phyloP scores from a whole-genome alignment of 2,329 filamentous ascomycete species.

The Phialophora verrucosa region DNA sequence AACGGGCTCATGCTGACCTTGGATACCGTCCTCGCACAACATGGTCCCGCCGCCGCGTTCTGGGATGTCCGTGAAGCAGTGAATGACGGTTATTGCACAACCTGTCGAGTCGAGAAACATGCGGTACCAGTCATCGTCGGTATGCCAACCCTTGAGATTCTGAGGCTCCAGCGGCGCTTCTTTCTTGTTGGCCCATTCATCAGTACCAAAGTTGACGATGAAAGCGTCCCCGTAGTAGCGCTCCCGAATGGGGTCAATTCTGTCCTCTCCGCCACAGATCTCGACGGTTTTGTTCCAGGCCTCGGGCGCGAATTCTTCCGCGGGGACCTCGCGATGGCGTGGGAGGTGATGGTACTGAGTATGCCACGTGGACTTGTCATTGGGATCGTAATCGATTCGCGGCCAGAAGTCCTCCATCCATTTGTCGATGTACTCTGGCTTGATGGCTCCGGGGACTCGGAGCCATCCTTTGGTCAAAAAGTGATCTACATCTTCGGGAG shows the following conservation, averaged over 20 bases:
- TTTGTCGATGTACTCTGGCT: conserved; percentile 16
- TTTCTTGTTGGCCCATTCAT: conserved; percentile 8
- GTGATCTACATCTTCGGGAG: conserved; percentile 11
- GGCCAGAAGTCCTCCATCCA: conserved; percentile 17
- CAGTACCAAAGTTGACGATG: conserved; percentile 17
- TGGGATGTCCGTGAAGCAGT: conserved; percentile 18
- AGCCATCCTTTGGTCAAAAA: conserved; percentile 18
- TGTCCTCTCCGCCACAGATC: conserved; percentile 12
- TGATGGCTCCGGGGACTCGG: conserved; percentile 9
- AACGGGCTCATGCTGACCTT: conserved; percentile 4
- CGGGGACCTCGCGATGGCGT: conserved; percentile 15
- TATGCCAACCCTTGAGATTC: conserved; percentile 17
- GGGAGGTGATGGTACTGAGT: conserved; percentile 14
- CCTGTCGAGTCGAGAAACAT: conserved; percentile 18
- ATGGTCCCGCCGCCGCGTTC: conserved; percentile 9
- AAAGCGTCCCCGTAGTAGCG: conserved; percentile 14
- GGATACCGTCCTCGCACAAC: conserved; percentile 16
- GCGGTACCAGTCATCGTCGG: conserved; percentile 18
- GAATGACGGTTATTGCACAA: conserved; percentile 13
- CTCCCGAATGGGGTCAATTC: conserved; percentile 11
- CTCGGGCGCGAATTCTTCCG: conserved; percentile 15
- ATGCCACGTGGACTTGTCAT: conserved; percentile 14
- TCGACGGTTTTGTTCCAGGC: conserved; percentile 16
- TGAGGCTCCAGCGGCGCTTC: conserved; percentile 7
- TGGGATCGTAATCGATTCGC: conserved; percentile 11